Evolutionary conservation across 805 yeast genomes (phyloP), one percentile per base, ranked within the genome.

Genomic region (Spathaspora sp.): DNA sequence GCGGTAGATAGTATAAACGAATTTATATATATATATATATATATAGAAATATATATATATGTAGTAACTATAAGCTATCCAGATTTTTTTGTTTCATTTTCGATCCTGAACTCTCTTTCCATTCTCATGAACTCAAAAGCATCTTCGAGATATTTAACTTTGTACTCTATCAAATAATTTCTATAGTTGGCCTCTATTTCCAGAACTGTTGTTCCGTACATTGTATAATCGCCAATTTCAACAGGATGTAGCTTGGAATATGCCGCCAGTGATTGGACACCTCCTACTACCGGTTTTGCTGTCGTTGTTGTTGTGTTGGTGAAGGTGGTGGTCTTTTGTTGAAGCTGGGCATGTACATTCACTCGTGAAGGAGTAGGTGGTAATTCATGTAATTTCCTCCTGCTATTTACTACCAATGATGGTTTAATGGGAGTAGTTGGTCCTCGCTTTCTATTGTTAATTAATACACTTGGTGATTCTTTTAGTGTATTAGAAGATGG

Each of bases 121-220:
- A 73, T 44, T 47, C 62, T 63, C 56, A 71, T 50, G 53, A 69
- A 74, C 52, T 52, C 46, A 9, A 64, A 51, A n/a, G 63, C 42
- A n/a, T 63, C 68, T 35, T 59, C 50, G 20, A 62, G 61, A 44
- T 56, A 56, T 16, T 55, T 53, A 42, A 70, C 52, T 32, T 57
- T 56, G 45, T 60, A 60, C 11, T 55, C 54, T 46, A 70, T 52
- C 26, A 64, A 26, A 77, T 77, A 73, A 38, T 58, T 64, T 47
- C 63, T 61, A 51, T 65, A 72, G 49, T 61, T 59, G 40, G 62
- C 58, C 14, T 65, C 64, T 19, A 66, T 49, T 40, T 49, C 53
- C 14, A 2, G 35, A 10, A n/a, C 18, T 31, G 49, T 47, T 14
- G 6, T 14, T 11, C 50, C 46, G 42, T 23, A 23, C 17, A 26